Base-by-base conservation (phyloP, 1,139 yeast species). In the Saccharomycopsis hybrid region DNA sequence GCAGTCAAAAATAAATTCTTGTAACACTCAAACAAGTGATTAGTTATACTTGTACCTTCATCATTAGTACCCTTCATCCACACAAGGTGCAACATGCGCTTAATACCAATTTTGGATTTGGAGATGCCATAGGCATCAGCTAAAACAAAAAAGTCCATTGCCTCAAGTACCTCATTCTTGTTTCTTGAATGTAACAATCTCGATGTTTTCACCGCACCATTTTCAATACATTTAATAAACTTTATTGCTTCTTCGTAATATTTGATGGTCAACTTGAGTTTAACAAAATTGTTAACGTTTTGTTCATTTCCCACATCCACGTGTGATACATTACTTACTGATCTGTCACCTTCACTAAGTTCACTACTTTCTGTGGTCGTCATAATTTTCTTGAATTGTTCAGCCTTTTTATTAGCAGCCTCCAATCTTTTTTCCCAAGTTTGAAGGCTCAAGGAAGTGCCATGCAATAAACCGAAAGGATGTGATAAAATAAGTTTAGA, bases 61-160 rank as follows among this genome's bases (percentile, higher is more conserved):
- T 90, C 97, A 46, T 87, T 86, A 25, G 87, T 80, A 1, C 95
- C 95, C 61, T 87, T 88, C 76, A 87, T 84, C 98, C 98, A 92
- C 1, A 92, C 94, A 50, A 92, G 74, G 66, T 94, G 97, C 44
- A 92, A 75, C 96, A 92, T 92, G 58, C 80, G 77, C 48, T 90
- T 79, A 48, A 92, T 83, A 5, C 96, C 97, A 2, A 66, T 62
- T 2, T 68, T 63, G 1, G 96, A 80, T 38, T 78, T 77, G 57
- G 84, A 86, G 40, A 92, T 72, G n/a, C 81, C 85, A 61, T 78
- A 90, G 0, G 97, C 96, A 63, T 92, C 97, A 1, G 94, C 87
- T 33, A 88, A 70, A 2, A 90, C 97, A 58, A 92, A 78, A 56
- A 88, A 83, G 60, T 89, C 96, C 96, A 92, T 90, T 0, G 95